A percentile compares a stretch with the other conserved stretches of the same genome.
These are phyloP conservation scores for Gossypium bickii DNA, from an alignment of 345 rosid species.

Conservation along the genomic window DNA sequence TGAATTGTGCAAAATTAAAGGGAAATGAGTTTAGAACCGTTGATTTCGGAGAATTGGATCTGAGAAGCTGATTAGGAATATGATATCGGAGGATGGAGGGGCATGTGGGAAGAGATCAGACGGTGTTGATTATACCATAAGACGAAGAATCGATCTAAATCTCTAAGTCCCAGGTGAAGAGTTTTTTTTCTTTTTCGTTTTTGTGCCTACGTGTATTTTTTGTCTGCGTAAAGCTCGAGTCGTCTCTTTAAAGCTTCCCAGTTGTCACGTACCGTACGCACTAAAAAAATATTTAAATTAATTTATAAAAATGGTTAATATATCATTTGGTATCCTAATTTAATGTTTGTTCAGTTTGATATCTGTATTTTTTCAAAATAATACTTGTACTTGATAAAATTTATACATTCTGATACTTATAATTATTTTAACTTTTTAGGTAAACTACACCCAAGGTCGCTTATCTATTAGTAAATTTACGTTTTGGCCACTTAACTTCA, in stretches of 20 bases:
- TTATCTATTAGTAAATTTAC: too few species aligned
- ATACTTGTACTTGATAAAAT: too few species aligned
- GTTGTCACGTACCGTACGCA: background rate
- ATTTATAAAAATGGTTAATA: too few species aligned
- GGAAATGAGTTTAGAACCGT: background rate
- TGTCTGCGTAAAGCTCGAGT: background rate
- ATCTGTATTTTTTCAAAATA: too few species aligned
- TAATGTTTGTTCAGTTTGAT: too few species aligned
- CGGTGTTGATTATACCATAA: constrained; percentile 19
- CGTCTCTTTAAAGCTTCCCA: background rate
- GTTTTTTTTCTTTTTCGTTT: background rate
- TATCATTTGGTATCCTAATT: too few species aligned
- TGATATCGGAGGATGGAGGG: background rate
- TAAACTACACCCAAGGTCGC: too few species aligned
- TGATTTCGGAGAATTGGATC: background rate
- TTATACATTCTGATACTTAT: too few species aligned
- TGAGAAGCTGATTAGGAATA: background rate
- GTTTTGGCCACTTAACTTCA: too few species aligned
- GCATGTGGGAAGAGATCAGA: constrained; percentile 12
- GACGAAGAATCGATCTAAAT: constrained; percentile 21
- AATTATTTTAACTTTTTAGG: too few species aligned
- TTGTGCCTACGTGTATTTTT: constrained; percentile 4
- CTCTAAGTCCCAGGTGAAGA: background rate
- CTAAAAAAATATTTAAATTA: too few species aligned
- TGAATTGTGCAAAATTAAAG: background rate